Evolutionary conservation across 2,329 filamentous ascomycete genomes (phyloP), one percentile per base, ranked within the genome.

Genomic region (Xylaria sp.): DNA sequence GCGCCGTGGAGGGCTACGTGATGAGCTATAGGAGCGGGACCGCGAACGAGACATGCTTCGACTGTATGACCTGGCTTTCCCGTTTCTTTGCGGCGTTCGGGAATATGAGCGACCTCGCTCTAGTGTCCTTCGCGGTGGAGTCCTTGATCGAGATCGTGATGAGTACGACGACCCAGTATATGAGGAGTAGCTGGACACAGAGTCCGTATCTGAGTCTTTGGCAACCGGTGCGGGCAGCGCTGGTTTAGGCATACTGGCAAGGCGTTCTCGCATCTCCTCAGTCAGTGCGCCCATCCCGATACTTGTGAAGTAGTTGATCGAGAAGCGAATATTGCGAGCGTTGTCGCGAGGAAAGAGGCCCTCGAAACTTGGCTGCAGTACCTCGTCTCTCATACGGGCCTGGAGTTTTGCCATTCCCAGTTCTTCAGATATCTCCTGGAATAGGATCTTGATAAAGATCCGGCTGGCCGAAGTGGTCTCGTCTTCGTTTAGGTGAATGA

Each of bases 231-330:
- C 89, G 6, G 92, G 92, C 28, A 92, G 83, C 1, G 92, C 87
- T 2, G 94, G 94, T 78, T 97, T 96, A 13, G 94, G 94, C 81
- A 97, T 89, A 77, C 94, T 97, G 79, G 94, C 92, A 66, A 99
- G 86, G 78, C 91, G 90, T 77, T 97, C 93, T 80, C 96, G 91
- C 94, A 98, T 97, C 73, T 94, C 92, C 79, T 99, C 96, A 1
- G 96, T 99, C 70, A 99, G 87, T 28, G 89, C 90, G 78, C 96
- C 96, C 92, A 99, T 97, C 67, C 94, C 94, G 76, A 99, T 97
- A 76, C 94, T 96, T 10, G 96, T 99, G 81, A 99, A 98, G 86
- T 98, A 99, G 82, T 99, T 99, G 90, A 99, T 97, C 60, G 94
- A 93, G 85, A 99, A 99, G 63, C 95, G 90, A 48, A 94, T 94